phyloP scores from a whole-genome alignment of 371 early-diverging fungal species.

The Actinomucor elegans region DNA sequence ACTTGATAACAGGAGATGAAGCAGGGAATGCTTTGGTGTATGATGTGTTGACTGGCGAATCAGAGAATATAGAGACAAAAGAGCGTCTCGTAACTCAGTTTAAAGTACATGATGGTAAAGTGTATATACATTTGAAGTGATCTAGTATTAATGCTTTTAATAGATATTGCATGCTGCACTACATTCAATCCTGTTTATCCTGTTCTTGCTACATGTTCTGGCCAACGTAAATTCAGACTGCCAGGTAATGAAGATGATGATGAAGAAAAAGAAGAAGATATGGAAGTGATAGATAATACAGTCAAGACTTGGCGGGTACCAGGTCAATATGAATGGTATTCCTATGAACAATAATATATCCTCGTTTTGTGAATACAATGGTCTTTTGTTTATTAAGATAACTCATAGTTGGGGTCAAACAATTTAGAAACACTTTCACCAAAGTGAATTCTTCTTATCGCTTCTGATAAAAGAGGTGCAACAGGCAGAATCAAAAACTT shows the following conservation, averaged over 20 bases:
- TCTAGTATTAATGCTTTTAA: not conserved
- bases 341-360: conserved; percentile 2
- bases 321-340: conserved; percentile 47
- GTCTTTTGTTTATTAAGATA: conserved; percentile 12
- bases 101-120: conserved; percentile 29
- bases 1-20: conserved; percentile 58
- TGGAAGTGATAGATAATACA: conserved; percentile 41
- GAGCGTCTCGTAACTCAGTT: conserved; percentile 4
- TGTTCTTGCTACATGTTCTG: conserved; percentile 62
- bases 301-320: conserved; percentile 47
- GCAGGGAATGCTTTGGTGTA: conserved; percentile 50
- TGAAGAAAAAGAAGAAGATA: not conserved
- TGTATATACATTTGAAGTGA: not conserved
- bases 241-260: conserved; percentile 6
- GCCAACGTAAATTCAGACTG: conserved; percentile 57
- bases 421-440: conserved; percentile 92
- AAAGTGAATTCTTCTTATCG: conserved; percentile 93
- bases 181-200: conserved; percentile 65
- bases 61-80: conserved; percentile 7
- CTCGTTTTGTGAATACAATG: too few species aligned
- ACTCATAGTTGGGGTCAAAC: conserved; percentile 58
- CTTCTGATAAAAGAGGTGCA: conserved; percentile 89
- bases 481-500: conserved; percentile 85
- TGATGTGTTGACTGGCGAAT: conserved; percentile 35
- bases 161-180: conserved; percentile 56